Percentiles rank a stretch among this genome's conserved stretches.
Conservation (phyloP, 2,329 filamentous ascomycete species). For the Fusarium sterilihyphosum region DNA sequence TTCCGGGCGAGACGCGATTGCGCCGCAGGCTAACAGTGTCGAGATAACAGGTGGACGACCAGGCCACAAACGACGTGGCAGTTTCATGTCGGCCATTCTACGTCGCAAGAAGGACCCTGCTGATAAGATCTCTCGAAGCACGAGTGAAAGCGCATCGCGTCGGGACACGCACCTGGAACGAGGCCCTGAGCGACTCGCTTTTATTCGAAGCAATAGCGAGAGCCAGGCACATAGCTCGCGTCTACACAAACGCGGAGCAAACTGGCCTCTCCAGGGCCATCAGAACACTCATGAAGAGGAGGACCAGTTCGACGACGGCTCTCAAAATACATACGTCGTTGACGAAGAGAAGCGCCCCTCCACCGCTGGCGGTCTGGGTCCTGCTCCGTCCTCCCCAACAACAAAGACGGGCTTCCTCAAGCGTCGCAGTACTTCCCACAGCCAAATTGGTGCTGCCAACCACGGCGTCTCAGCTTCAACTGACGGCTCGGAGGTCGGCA, state of each 20-base stretch:
- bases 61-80: slow-evolving; percentile 54
- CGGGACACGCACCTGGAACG: slow-evolving; percentile 71
- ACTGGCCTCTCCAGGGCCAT: slow-evolving; percentile 49
- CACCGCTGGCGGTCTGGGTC: slow-evolving; percentile 47
- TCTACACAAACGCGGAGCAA: slow-evolving; percentile 44
- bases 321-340: slow-evolving; percentile 39
- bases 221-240: slow-evolving; percentile 34
- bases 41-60: slow-evolving; percentile 40
- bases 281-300: slow-evolving; percentile 47
- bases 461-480: slow-evolving; percentile 2
- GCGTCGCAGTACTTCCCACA: slow-evolving; percentile 52
- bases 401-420: slow-evolving; percentile 48
- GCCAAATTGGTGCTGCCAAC: slow-evolving; percentile 35
- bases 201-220: slow-evolving; percentile 53
- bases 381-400: slow-evolving; percentile 42
- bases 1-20: slow-evolving; percentile 53
- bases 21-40: slow-evolving; percentile 30
- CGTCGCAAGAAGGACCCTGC: slow-evolving; percentile 67
- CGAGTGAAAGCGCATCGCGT: slow-evolving; percentile 67
- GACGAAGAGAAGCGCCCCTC: slow-evolving; percentile 46
- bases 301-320: slow-evolving; percentile 38
- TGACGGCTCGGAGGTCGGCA: slow-evolving; percentile 24
- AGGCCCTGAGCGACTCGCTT: slow-evolving; percentile 62
- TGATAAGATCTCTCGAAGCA: slow-evolving; percentile 64
- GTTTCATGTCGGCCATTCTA: slow-evolving; percentile 68